Evolutionary conservation across 768 basidiomycete genomes (phyloP), one percentile per base, ranked within the genome.

Genomic region (Tulasnella calospora): DNA sequence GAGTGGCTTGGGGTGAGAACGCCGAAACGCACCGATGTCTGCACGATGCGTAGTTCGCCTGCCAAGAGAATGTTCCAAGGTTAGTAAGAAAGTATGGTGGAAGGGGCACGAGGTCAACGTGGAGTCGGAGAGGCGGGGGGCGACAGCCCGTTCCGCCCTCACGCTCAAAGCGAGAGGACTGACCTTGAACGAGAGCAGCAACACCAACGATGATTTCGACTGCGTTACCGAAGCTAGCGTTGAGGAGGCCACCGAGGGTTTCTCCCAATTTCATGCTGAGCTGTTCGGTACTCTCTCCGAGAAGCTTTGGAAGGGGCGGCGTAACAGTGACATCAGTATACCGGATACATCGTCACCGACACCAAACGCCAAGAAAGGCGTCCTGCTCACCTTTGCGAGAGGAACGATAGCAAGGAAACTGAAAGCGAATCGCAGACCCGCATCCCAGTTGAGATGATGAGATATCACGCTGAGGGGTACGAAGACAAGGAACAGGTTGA

Each of bases 141-240:
- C 17, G 35, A 35, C 55, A 27, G 36, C 21, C 41, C 33, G 27
- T n/a, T 72, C 36, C 38, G 27, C 71, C 30, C 71, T 40, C 67
- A 36, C 33, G 23, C 35, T 6, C 67, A 23, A 19, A 9, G 41
- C 35, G 35, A 40, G 61, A 15, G 30, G 17, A 82, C 84, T 76
- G 77, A 92, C 92, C 90, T 86, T 94, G 92, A 12, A 91, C 82
- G 23, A 98, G 86, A 41, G 95, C 95, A 74, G 93, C 92, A 79
- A 97, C 85, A 57, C 94, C 95, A 47, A 96, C 94, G 80, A 95
- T 95, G 73, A 95, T 93, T 83, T 96, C 94, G 69, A 95, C 92
- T 3, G 79, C 81, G 30, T 92, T 92, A 15, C 82, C 81, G 71
- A 82, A 86, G 75, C 85, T 84, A 8, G 94, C 95, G 81, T 96